Evolutionary conservation across 2,329 filamentous ascomycete species (phyloP), one percentile per base, ranked within the genome.

Genomic region (Verticillium nubilum): DNA sequence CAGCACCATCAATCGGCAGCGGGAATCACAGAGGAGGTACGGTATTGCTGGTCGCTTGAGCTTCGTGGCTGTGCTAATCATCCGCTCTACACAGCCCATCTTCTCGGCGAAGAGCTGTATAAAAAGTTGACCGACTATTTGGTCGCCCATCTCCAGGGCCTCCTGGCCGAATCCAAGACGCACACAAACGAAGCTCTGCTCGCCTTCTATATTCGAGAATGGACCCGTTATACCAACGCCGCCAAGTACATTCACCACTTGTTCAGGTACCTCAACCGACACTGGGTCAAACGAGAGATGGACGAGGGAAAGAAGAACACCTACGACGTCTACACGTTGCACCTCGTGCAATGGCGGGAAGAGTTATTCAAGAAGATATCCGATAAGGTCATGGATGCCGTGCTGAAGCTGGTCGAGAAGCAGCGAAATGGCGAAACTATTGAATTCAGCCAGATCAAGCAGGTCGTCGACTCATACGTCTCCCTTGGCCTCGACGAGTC

Each of bases 261-360:
- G 7, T 99, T 99, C 80, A 83, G 89, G 58, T 99, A 99, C 71
- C 85, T 99, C 27, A 99, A 99, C 71, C 86, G 95, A 29, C 95
- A 99, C 76, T 99, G 96, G 95, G 95, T 99, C 2, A 99, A 97
- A 82, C 85, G 95, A 29, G 95, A 99, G 77, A 97, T 99, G 77
- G 95, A 99, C 64, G 95, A 99, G 74, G 95, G 95, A 33, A 98
- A 99, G 78, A 97, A 98, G 80, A 91, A 94, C 69, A 91, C 98
- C 7, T 98, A 96, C 74, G 95, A 99, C 73, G 95, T 99, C 54
- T 99, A 99, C 75, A 99, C 95, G 0, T 79, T 99, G 35, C 95
- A 99, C 68, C 80, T 99, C 47, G 95, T 98, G 23, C 91, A 94
- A 70, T 99, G 95, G 95, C 92, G 93, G 66, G 85, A 90, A 66